Base-by-base conservation (phyloP, 2,329 filamentous ascomycete genomes). In the Fusarium xylarioides region DNA sequence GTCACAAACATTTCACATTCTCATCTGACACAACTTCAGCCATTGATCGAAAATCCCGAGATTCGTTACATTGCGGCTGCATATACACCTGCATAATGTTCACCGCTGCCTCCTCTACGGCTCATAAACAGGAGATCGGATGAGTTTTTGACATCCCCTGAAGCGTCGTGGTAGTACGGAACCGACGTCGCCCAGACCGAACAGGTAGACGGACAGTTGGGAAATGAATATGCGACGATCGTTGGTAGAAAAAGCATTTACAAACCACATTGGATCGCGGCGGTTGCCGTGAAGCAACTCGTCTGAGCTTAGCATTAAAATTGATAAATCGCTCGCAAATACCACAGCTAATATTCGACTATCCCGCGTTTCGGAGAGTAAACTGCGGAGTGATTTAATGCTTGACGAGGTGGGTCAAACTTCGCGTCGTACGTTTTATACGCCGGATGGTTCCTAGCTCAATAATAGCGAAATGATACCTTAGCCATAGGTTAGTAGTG, bases 1-100 rank as follows among this genome's bases (percentile, higher is more conserved):
- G 46, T 60, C 66, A 71, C 61, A 73, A 52, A 63, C 70, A 73
- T 34, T 59, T 67, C 61, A 70, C 66, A 70, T 63, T 60, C 70
- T 73, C 57, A 49, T 63, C 42, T 64, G 32, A 50, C 46, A 47
- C 50, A 53, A 32, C 26, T 23, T 43, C 35, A 40, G 37, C 37
- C 44, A 57, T 67, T 42, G 44, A 54, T 53, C 66, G 54, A 44
- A 40, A 46, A 38, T 16, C 14, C 16, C 14, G 30, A 47, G 37
- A 60, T 50, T 47, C 19, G 23, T 50, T 47, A 55, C 42, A 35
- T 43, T 52, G 16, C 23, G 30, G 18, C 37, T 37, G 21, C 37
- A 35, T 47, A 19, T 37, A 15, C 37, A 30, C 46, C 16, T 38
- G 35, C 16, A 59, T 50, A 32, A 44, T 49, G 28, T 26, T 44